Base-by-base conservation (phyloP, 305 asterid species). In the Euphrasia arctica region DNA sequence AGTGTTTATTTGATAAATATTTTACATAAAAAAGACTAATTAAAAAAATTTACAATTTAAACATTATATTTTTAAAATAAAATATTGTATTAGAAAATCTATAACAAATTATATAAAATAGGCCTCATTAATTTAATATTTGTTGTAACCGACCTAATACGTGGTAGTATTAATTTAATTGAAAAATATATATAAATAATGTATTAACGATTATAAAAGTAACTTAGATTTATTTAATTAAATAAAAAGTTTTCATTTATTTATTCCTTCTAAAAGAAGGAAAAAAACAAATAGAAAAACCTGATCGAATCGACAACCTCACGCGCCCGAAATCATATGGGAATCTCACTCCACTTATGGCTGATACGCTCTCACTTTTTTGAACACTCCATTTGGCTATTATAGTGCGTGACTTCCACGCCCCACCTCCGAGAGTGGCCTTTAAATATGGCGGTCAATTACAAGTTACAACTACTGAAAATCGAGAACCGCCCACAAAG, bases 401-500 rank as follows among this genome's bases (percentile, higher is more conserved):
- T 32, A 51, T 0, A 0, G 1, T 25, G 29, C 75, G 79, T 78
- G 68, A 2, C 0, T 0, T 0, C 0, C 75, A 74, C 79, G 74
- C 70, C 67, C 4, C 3, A 0, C 0, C n/a, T 3, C 0, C 1
- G 70, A 55, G 72, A 58, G 10, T 66, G 64, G 41, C 0, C 7
- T 6, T 59, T 2, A 0, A 0, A 4, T 45, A 52, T 52, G 71
- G 70, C 71, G 70, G 78, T 62, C 60, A 6, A 52, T 52, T 47
- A 10, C 15, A 47, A 11, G 15, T 12, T 12, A 47, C 52, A 15
- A 15, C 28, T 51, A 54, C 62, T 31, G 10, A 14, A 13, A 66
- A 43, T 68, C 50, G 66, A 67, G 75, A 69, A 54, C 60, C 73
- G 63, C 48, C 68, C 51, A 52, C 68, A 2, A 32, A 32, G 42